phyloP scores from a whole-genome alignment of 2,329 filamentous ascomycete species.

The Monilinia fructicola region DNA sequence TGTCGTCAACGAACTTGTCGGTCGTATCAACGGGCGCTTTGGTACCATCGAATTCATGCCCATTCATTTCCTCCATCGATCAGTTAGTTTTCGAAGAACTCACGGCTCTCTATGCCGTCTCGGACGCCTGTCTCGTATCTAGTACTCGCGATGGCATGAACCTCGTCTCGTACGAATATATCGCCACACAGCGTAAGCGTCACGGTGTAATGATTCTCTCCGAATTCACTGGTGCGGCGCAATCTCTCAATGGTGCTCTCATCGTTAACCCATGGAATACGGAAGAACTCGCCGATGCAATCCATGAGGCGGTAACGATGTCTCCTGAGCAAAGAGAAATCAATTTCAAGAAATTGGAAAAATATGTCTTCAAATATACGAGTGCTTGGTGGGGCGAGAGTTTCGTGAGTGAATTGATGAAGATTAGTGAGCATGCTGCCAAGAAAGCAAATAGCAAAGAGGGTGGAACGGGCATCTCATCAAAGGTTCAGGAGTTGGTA shows the following conservation, averaged over 20 bases:
- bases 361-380: slow-evolving; percentile 97
- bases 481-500: slow-evolving; percentile 27
- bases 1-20: slow-evolving; percentile 94
- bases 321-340: slow-evolving; percentile 79
- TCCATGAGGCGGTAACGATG: slow-evolving; percentile 97
- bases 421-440: slow-evolving; percentile 39
- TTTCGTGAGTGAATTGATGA: slow-evolving; percentile 76
- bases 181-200: slow-evolving; percentile 84
- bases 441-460: slow-evolving; percentile 36
- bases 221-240: slow-evolving; percentile 93
- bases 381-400: slow-evolving; percentile 95
- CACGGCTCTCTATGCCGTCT: slow-evolving; percentile 87
- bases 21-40: slow-evolving; percentile 94
- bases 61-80: slow-evolving; percentile 98
- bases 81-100: slow-evolving; percentile 94
- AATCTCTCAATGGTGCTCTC: slow-evolving; percentile 87
- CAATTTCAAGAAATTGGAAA: slow-evolving; percentile 89
- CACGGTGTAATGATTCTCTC: slow-evolving; percentile 94
- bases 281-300: slow-evolving; percentile 87
- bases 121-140: slow-evolving; percentile 87
- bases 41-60: slow-evolving; percentile 98
- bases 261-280: slow-evolving; percentile 99
- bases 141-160: slow-evolving; percentile 99
- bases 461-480: slow-evolving; percentile 8
- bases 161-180: slow-evolving; percentile 96